phyloP scores from a whole-genome alignment of 345 rosid species.

The Garcia nutans region DNA sequence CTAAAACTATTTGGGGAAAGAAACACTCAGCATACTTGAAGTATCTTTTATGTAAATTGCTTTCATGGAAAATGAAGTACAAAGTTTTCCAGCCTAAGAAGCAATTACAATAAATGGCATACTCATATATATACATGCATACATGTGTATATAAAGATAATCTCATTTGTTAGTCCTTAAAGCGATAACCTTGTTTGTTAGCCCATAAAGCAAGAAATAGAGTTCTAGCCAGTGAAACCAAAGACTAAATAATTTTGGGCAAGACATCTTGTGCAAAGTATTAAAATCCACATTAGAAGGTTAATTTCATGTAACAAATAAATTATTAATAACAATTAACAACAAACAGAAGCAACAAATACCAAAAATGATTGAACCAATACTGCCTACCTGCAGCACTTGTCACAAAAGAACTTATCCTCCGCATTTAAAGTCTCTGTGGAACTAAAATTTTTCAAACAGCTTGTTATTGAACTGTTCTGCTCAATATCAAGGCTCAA shows the following conservation, averaged over 20 bases:
- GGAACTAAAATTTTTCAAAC: constrained; percentile 98
- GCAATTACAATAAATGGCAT: not conserved
- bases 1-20: not conserved
- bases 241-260: not conserved
- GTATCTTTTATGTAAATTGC: not conserved
- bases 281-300: not conserved
- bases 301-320: not conserved
- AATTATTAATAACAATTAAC: not conserved
- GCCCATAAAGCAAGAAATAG: not conserved
- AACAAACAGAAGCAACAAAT: constrained; percentile 10
- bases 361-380: not conserved
- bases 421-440: constrained; percentile 99
- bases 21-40: not conserved
- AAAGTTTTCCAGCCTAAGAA: not conserved
- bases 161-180: too few relatives aligned
- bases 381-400: constrained; percentile 86
- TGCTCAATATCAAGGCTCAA: constrained; percentile 99
- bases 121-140: not conserved
- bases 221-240: not conserved
- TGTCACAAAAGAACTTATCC: constrained; percentile 99
- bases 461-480: constrained; percentile 98
- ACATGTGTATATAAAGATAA: too few relatives aligned
- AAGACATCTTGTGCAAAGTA: not conserved
- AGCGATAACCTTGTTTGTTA: not conserved
- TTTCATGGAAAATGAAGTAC: not conserved